Evolutionary conservation across 108 stramenopile genomes (phyloP).

Genomic region (Conticribra weissflogii): DNA sequence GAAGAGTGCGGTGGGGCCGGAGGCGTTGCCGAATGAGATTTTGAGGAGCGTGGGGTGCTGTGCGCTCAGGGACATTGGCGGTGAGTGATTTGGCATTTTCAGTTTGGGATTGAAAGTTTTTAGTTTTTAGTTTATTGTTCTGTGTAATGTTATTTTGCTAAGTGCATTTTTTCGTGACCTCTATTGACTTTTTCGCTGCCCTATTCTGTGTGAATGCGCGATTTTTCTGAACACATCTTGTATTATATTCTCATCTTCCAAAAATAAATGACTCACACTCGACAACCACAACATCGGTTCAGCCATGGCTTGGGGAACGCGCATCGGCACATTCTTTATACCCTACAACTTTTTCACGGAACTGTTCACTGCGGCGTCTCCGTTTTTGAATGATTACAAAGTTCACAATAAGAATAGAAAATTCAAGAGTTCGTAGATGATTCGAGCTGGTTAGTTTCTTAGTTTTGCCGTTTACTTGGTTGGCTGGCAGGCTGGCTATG

Average conservation of each 20-base stretch:
- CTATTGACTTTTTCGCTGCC: too few species aligned
- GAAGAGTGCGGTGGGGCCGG: slow-evolving; percentile 90
- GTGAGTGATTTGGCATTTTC: slow-evolving; percentile 28
- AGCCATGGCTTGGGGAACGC: slow-evolving; percentile 80
- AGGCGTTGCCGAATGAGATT: slow-evolving; percentile 87
- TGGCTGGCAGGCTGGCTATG: too few species aligned
- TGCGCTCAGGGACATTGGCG: slow-evolving; percentile 88
- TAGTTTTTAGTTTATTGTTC: too few species aligned
- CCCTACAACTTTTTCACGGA: slow-evolving; percentile 94
- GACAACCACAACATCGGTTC: not conserved
- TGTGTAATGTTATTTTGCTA: too few species aligned
- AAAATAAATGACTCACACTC: not conserved
- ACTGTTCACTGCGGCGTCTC: slow-evolving; percentile 84
- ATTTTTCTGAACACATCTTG: too few species aligned
- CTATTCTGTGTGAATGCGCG: too few species aligned
- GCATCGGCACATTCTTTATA: slow-evolving; percentile 90
- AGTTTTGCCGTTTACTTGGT: too few species aligned
- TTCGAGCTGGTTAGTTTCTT: too few species aligned
- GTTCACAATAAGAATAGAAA: slow-evolving; percentile 71
- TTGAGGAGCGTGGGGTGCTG: slow-evolving; percentile 91
- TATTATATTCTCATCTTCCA: not conserved
- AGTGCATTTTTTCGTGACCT: too few species aligned
- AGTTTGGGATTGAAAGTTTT: too few species aligned
- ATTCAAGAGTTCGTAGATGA: slow-evolving; percentile 35
- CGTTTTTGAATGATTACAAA: slow-evolving; percentile 91